phyloP scores from a whole-genome alignment of 2,329 filamentous ascomycete genomes.

The Exophiala lecanii-corni region DNA sequence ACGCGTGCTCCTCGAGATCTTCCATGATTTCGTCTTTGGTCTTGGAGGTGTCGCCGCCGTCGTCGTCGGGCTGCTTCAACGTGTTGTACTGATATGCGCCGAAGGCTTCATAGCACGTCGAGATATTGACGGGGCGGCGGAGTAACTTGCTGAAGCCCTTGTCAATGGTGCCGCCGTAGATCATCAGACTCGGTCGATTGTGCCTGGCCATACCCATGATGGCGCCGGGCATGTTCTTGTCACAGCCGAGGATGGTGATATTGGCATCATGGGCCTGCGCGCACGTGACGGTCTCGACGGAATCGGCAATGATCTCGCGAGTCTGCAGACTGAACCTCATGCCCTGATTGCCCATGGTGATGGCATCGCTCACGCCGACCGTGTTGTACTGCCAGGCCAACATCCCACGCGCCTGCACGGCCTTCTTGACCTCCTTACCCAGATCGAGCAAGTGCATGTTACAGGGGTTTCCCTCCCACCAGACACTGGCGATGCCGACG shows the following conservation, averaged over 20 bases:
- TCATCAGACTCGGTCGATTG: slow-evolving; percentile 90
- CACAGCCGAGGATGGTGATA: slow-evolving; percentile 87
- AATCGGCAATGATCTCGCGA: slow-evolving; percentile 88
- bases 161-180: slow-evolving; percentile 88
- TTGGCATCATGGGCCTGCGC: slow-evolving; percentile 91
- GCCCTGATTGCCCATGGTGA: slow-evolving; percentile 82
- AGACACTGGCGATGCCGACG: slow-evolving; percentile 84
- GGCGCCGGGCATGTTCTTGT: slow-evolving; percentile 96
- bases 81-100: slow-evolving; percentile 77
- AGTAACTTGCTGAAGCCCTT: slow-evolving; percentile 78
- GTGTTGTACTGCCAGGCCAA: slow-evolving; percentile 94
- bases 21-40: slow-evolving; percentile 73
- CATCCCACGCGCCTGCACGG: slow-evolving; percentile 77
- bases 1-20: slow-evolving; percentile 75
- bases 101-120: slow-evolving; percentile 79
- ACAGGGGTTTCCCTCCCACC: slow-evolving; percentile 98
- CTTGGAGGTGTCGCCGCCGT: slow-evolving; percentile 54
- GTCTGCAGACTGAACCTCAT: slow-evolving; percentile 93
- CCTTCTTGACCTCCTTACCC: slow-evolving; percentile 79
- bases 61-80: slow-evolving; percentile 61
- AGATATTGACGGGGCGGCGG: slow-evolving; percentile 77
- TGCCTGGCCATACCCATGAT: slow-evolving; percentile 87
- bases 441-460: slow-evolving; percentile 77
- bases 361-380: slow-evolving; percentile 82
- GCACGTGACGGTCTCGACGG: slow-evolving; percentile 87